Evolutionary conservation across 2,329 filamentous ascomycete species (phyloP).

Genomic region (Colletotrichum incanum): DNA sequence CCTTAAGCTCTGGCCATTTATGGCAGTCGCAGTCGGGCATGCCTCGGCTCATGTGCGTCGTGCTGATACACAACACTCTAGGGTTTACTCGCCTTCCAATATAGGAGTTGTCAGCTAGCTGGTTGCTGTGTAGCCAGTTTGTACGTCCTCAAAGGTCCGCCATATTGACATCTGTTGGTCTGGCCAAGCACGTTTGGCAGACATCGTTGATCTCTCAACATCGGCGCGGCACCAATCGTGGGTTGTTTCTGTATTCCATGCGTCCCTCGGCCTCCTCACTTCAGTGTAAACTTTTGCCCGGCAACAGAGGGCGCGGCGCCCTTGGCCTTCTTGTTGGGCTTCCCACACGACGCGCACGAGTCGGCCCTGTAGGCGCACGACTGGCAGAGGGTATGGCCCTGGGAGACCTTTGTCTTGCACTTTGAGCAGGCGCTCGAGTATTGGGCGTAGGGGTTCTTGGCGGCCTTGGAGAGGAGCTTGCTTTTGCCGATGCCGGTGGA

Average conservation of each 20-base stretch:
- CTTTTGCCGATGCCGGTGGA: slow-evolving; percentile 75
- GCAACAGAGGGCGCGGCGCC: slow-evolving; percentile 68
- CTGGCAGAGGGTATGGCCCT: slow-evolving; percentile 73
- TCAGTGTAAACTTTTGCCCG: slow-evolving; percentile 75
- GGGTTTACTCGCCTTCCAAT: not conserved
- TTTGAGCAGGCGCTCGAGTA: slow-evolving; percentile 74
- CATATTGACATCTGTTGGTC: not conserved
- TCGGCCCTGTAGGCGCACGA: slow-evolving; percentile 75
- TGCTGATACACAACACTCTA: not conserved
- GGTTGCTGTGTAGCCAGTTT: not conserved
- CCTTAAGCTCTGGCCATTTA: not conserved
- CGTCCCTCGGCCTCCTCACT: slow-evolving; percentile 56
- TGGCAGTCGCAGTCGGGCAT: not conserved
- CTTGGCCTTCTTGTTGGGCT: slow-evolving; percentile 67
- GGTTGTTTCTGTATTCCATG: not conserved
- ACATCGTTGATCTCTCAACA: not conserved
- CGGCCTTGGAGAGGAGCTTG: slow-evolving; percentile 75
- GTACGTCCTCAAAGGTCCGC: not conserved
- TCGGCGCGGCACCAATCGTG: not conserved
- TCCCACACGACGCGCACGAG: slow-evolving; percentile 76
- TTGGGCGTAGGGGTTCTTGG: slow-evolving; percentile 77
- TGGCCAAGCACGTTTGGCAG: not conserved
- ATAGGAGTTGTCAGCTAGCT: not conserved
- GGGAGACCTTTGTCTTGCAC: slow-evolving; percentile 76
- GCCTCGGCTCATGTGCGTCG: not conserved